These are phyloP conservation scores for Plasmodium inui DNA, from an alignment of 169 alveolate genomes.

Conservation along the genomic window DNA sequence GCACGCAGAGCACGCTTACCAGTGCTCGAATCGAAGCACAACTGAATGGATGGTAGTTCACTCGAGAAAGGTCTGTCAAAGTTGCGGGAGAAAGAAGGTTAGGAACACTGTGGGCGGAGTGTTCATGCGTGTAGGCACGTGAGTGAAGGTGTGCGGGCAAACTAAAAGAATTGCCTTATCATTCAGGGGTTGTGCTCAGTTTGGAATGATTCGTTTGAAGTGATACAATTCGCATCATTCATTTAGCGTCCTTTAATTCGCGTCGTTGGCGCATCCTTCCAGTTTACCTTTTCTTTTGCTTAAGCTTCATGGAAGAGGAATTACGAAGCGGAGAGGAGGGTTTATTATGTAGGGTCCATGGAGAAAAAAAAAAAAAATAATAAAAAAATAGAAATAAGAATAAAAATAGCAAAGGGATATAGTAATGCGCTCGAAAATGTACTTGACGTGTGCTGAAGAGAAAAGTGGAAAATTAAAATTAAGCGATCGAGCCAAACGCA, in stretches of 20 bases:
- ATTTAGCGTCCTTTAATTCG: neutral
- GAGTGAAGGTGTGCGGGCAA: neutral
- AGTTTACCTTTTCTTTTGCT: neutral
- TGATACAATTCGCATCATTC: neutral
- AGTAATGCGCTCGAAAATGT: neutral
- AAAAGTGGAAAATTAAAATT: neutral
- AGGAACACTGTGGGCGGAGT: neutral
- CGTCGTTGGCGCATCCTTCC: neutral
- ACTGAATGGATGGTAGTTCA: neutral
- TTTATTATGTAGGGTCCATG: neutral
- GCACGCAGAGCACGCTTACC: neutral
- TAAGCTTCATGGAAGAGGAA: neutral
- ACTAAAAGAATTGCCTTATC: neutral
- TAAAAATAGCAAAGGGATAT: neutral
- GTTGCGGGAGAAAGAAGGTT: neutral
- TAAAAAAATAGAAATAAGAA: neutral
- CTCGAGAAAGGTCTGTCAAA: neutral
- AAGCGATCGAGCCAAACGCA: neutral
- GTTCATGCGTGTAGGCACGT: neutral
- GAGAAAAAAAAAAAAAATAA: neutral
- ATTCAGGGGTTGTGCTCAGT: neutral
- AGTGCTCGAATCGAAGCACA: neutral
- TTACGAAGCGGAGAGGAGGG: neutral
- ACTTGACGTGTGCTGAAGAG: neutral
- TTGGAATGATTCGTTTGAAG: neutral